Percentiles rank a stretch among this genome's conserved stretches.
Conservation (phyloP, 495 filamentous ascomycete genomes). For the Neurospora tetrasperma region DNA sequence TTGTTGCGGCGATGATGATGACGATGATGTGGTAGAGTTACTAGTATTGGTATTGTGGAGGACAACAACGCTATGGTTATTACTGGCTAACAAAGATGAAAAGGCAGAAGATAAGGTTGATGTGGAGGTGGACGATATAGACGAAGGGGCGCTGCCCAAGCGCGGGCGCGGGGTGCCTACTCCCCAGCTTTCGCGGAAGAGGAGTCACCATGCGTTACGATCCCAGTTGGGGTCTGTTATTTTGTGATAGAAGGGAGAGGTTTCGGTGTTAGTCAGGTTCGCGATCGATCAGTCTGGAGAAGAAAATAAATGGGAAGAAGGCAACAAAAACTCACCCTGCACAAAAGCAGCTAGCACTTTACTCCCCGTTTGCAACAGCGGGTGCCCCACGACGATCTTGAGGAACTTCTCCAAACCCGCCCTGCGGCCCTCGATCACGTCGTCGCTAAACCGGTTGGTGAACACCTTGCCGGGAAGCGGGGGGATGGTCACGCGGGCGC, state of each 20-base stretch:
- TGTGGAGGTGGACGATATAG: conserved; percentile 5
- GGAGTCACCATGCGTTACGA: conserved; percentile 60
- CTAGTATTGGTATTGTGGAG: conserved; percentile 1
- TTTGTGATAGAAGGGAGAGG: background rate
- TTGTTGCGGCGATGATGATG: conserved; percentile 14
- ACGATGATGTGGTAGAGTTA: conserved; percentile 2
- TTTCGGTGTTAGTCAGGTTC: background rate
- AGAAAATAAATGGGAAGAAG: background rate
- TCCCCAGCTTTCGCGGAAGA: background rate
- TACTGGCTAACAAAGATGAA: background rate
- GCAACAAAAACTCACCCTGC: conserved; percentile 56
- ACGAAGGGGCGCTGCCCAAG: conserved; percentile 11
- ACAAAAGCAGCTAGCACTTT: conserved; percentile 94
- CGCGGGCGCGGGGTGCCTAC: conserved; percentile 17
- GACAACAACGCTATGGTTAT: conserved; percentile 1
- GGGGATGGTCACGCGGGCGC: conserved; percentile 87
- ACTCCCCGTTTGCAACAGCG: conserved; percentile 91
- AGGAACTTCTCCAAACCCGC: conserved; percentile 90
- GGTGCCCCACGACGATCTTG: conserved; percentile 96
- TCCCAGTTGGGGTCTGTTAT: conserved; percentile 64
- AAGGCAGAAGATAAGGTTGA: background rate
- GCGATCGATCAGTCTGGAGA: background rate
- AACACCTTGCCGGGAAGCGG: conserved; percentile 96
- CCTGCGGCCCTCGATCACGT: conserved; percentile 92
- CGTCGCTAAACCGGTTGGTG: conserved; percentile 95